Evolutionary conservation across 768 basidiomycete genomes (phyloP), one percentile per base, ranked within the genome.

Genomic region (Candolleomyces efflorescens): DNA sequence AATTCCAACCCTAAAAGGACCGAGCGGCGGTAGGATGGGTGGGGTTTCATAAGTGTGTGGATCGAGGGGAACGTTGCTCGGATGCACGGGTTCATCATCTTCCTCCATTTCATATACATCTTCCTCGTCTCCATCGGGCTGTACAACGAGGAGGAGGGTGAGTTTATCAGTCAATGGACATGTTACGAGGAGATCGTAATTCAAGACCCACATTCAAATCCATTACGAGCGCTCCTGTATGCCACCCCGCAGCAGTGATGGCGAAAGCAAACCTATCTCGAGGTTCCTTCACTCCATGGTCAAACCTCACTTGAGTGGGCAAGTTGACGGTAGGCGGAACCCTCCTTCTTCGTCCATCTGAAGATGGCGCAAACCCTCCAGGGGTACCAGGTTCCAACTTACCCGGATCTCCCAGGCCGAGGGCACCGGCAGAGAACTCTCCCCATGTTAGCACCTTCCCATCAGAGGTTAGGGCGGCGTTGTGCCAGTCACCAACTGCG

Each of bases 401-500:
- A 10, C 72, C 69, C 0, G 92, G 90, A 68, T 92, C 85, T 3
- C 94, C 94, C 2, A 97, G 78, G 1, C 95, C 95, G 38, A 97
- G 76, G 1, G 94, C 94, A 11, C 95, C 94, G 27, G 73, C 68
- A 20, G 87, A 88, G 70, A 85, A 89, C 23, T 69, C 62, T 15
- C 92, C 93, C 92, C 91, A 95, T 11, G 94, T 90, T 18, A 88
- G 74, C 23, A 94, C 74, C 66, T 85, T 81, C 15, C 95, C 96
- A 22, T 77, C 70, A 39, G 82, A 77, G 2, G 92, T 95, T 64
- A 97, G 75, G 0, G 96, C 95, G 37, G 85, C 90, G 66, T 79
- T 85, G 74, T 98, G 96, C 69, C 95, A 97, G 71, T 98, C 96
- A 5, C 96, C 96, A 52, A 94, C 79, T 13, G 88, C 87, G 55